Percentiles rank a stretch among this genome's conserved stretches.
These are phyloP conservation scores for Pterocarpus santalinus DNA, from an alignment of 306 rosid species.

Conservation along the genomic window DNA sequence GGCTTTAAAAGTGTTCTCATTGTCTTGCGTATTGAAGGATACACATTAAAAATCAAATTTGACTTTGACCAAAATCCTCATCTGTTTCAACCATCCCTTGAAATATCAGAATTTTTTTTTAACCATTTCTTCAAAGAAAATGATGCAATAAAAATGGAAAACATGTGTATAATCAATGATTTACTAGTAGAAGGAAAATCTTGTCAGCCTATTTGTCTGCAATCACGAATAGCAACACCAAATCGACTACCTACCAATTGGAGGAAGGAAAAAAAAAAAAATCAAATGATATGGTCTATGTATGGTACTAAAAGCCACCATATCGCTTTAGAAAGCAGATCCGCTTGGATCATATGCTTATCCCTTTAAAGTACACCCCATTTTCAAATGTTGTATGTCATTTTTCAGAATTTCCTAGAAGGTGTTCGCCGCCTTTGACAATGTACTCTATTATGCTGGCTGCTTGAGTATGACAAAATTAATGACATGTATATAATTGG, in stretches of 20 bases:
- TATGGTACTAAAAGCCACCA: not conserved
- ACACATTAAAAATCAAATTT: not conserved
- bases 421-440: slow-evolving; percentile 7
- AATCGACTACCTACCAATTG: slow-evolving; percentile 5
- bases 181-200: not conserved
- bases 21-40: not conserved
- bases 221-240: not conserved
- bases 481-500: not conserved
- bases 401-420: not conserved
- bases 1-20: not conserved
- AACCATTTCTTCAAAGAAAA: not conserved
- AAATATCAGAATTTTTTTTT: not conserved
- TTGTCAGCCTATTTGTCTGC: not conserved
- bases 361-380: not conserved
- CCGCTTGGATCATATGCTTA: not conserved
- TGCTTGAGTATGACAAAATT: not conserved
- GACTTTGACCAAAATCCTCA: not conserved
- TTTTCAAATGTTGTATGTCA: not conserved
- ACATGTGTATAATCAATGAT: not conserved
- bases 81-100: not conserved
- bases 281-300: not conserved
- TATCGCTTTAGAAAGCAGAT: not conserved
- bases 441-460: not conserved
- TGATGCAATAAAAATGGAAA: not conserved
- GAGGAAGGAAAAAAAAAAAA: not conserved